Evolutionary conservation across 2,329 filamentous ascomycete genomes (phyloP).

Genomic region (Akanthomyces uredinophilus): DNA sequence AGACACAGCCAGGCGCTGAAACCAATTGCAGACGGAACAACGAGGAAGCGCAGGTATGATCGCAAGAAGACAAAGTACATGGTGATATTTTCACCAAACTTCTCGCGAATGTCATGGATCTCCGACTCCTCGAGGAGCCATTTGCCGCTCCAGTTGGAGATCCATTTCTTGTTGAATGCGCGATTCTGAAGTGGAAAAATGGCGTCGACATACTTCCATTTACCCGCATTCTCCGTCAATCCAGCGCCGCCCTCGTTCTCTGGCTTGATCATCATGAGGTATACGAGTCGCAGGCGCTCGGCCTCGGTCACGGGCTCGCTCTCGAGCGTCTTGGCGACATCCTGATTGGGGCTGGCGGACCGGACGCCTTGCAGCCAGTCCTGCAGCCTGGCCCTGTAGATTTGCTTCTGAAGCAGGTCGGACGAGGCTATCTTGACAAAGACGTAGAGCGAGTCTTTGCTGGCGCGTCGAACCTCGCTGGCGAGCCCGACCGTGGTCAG

Average conservation of each 20-base stretch:
- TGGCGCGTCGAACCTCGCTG: conserved; percentile 80
- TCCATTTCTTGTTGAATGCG: conserved; percentile 67
- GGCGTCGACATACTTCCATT: conserved; percentile 68
- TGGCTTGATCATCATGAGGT: conserved; percentile 74
- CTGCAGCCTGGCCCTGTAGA: conserved; percentile 81
- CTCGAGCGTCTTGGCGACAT: conserved; percentile 62
- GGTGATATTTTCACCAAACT: conserved; percentile 78
- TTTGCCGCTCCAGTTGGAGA: conserved; percentile 69
- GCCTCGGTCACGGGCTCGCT: conserved; percentile 78
- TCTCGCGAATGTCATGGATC: conserved; percentile 68
- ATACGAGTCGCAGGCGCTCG: conserved; percentile 81
- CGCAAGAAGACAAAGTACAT: conserved; percentile 96
- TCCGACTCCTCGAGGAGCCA: conserved; percentile 61
- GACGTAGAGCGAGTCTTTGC: conserved; percentile 68
- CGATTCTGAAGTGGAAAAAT: conserved; percentile 78
- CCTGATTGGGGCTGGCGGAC: conserved; percentile 67
- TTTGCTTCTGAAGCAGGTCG: conserved; percentile 68
- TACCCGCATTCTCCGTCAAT: conserved; percentile 61
- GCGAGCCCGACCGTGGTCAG: conserved; percentile 76
- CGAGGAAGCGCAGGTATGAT: conserved; percentile 79
- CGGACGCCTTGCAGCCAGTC: conserved; percentile 93
- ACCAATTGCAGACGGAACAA: conserved; percentile 77
- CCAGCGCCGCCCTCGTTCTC: conserved; percentile 73
- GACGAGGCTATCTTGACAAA: conserved; percentile 78
- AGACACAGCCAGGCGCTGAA: conserved; percentile 74